phyloP scores from a whole-genome alignment of 257 asterid genomes.

The Handroanthus guayacan region DNA sequence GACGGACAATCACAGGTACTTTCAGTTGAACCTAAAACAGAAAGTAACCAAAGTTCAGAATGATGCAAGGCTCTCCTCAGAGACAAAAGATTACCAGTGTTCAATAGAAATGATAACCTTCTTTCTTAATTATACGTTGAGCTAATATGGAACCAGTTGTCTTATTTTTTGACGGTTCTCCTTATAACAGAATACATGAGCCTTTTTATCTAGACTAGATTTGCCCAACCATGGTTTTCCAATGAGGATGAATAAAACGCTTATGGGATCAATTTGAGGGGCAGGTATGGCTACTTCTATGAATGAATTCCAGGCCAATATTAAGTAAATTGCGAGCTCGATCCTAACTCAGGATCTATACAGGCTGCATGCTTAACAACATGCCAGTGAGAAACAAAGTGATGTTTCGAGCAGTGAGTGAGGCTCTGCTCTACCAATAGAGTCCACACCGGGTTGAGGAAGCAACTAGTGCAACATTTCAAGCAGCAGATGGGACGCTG shows the following conservation, averaged over 20 bases:
- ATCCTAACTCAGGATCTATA: neutral
- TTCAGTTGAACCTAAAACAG: conserved; percentile 76
- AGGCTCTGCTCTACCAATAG: neutral
- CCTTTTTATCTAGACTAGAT: neutral
- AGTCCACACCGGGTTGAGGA: neutral
- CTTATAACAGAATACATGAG: neutral
- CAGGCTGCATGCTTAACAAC: neutral
- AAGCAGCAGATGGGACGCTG: neutral
- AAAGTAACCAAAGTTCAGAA: conserved; percentile 33
- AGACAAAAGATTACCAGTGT: neutral
- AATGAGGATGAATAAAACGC: neutral
- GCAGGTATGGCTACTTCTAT: neutral
- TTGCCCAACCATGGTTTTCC: neutral
- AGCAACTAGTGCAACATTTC: conserved; percentile 9
- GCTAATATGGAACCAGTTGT: neutral
- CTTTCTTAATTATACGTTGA: neutral
- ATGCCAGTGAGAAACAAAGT: neutral
- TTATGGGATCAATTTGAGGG: neutral
- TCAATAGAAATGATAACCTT: neutral
- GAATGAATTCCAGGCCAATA: neutral
- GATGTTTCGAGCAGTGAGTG: neutral
- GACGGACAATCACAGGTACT: conserved; percentile 95
- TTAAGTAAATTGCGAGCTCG: neutral
- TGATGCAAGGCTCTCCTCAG: conserved; percentile 17
- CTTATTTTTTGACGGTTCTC: neutral